Base-by-base conservation (phyloP, 371 early-diverging fungal species). In the Mortierella sp. region DNA sequence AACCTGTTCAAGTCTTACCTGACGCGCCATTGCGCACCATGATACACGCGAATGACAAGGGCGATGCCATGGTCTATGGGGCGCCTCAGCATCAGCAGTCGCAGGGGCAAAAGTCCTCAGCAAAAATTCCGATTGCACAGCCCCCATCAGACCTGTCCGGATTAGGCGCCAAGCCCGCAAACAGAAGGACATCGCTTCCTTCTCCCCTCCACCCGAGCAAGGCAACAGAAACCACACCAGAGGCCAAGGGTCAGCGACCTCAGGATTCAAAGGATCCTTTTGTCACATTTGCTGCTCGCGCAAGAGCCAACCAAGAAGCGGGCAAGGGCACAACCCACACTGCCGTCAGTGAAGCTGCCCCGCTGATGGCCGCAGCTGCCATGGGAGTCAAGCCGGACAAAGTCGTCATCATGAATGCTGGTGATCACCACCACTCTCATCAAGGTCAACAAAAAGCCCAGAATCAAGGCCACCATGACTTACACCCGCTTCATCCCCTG, bases 301-400 rank as follows among this genome's bases (percentile, higher is more conserved):
- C 54, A 9, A 51, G 6, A 18, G 18, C 28, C 18, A 9, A 18
- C 2, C 30, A 51, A 16, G 31, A 30, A 4, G 10, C 34, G 10
- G 34, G 34, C 34, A 34, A 34, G 10, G 34, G 34, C 45, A 9
- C n/a, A 1, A 30, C 31, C 52, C 19, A 7, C 9, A 23, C 3
- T 9, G 28, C 55, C 0, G 43, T 18, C 43, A 9, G 14, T 27
- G 42, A 14, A 14, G 57, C 47, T 9, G 57, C 57, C 12, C 19
- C 57, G 0, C 21, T 57, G 47, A 57, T 57, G 57, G 57, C 57
- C 4, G 57, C 57, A 1, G 8, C 27, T 2, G 57, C 47, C 5
- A 46, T 31, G 57, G 21, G 8, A 1, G 57, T 30, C n/a, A 57
- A 57, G 19, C n/a, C 57, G n/a, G 57, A 57, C 28, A 28, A 57